Base-by-base conservation (phyloP, 1,284 basidiomycete genomes). In the Irpex lacteus region DNA sequence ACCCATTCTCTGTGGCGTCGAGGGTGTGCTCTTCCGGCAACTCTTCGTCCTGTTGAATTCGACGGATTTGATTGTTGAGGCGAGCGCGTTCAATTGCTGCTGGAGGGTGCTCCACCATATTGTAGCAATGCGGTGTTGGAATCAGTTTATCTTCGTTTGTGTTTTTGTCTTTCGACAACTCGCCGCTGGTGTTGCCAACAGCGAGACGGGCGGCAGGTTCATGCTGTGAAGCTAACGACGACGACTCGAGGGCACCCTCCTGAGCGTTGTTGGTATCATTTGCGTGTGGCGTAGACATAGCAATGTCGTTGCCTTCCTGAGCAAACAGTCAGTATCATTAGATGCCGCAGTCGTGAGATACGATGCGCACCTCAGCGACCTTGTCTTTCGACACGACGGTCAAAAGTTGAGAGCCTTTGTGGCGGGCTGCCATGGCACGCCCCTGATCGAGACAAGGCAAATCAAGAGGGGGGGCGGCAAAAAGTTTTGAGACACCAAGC, bases 71-170 rank as follows among this genome's bases (percentile, higher is more conserved):
- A 44, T 21, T 11, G 61, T 63, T 62, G n/a, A 65, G 58, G 7
- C 26, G 7, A n/a, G 36, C 57, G 11, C 64, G 53, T 40, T 15
- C 32, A 8, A 19, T n/a, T 15, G 11, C 19, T 3, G 64, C 64
- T 9, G 59, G 34, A 1, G 61, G 26, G 19, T 55, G 21, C 37
- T 65, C 64, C 15, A 44, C 34, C 64, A 65, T 65, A 58, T 63
- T 60, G 50, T 47, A 9, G 57, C 64, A 65, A n/a, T 52, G 49
- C n/a, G 64, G 64, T 4, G 56, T 58, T 11, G 64, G 38, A 19
- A 65, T 62, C 15, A 15, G 9, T 32, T 26, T 36, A 56, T 32
- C 5, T 21, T 56, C 21, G 18, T 56, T 56, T 9, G 8, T 56
- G 50, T n/a, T 21, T 56, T 56, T 9, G 32, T 56, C 13, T n/a